Evolutionary conservation across 2,329 filamentous ascomycete genomes (phyloP).

Genomic region (Lasiodiplodia sp.): DNA sequence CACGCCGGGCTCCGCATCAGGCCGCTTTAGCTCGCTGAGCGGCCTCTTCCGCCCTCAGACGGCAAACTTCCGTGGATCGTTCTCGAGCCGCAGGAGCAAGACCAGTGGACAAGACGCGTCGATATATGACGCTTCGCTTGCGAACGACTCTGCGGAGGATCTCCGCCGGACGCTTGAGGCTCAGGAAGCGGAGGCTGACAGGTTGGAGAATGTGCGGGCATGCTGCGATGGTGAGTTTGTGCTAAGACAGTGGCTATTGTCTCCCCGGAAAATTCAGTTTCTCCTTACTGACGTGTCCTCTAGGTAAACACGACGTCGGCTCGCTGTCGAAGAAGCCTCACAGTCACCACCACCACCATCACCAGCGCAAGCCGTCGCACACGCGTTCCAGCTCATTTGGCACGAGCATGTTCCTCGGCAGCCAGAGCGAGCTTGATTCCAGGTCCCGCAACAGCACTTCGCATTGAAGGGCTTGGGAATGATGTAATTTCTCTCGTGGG

Average conservation of each 20-base stretch:
- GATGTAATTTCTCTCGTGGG: constrained; percentile 24
- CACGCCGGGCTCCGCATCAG: constrained; percentile 53
- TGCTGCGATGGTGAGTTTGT: constrained; percentile 80
- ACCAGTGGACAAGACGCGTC: constrained; percentile 43
- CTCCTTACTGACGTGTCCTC: constrained; percentile 27
- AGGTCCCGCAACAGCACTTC: constrained; percentile 19
- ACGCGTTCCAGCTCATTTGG: constrained; percentile 27
- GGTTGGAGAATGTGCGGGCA: constrained; percentile 91
- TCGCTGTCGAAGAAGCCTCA: constrained; percentile 49
- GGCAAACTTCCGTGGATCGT: constrained; percentile 55
- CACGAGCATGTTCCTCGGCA: constrained; percentile 18
- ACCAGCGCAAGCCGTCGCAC: constrained; percentile 23
- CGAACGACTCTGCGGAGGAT: constrained; percentile 79
- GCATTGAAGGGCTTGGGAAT: constrained; percentile 17
- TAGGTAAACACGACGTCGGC: constrained; percentile 61
- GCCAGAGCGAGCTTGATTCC: constrained; percentile 21
- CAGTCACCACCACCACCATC: constrained; percentile 31
- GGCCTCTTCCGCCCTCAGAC: constrained; percentile 54
- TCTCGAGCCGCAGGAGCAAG: constrained; percentile 56
- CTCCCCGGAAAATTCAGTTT: constrained; percentile 1
- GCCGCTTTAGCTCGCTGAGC: constrained; percentile 51
- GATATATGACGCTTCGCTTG: constrained; percentile 63
- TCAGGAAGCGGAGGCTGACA: constrained; percentile 77
- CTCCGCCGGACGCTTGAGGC: constrained; percentile 78
- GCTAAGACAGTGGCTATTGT: constrained; percentile 56